A percentile compares a stretch with the other conserved stretches of the same genome.
Evolutionary conservation across 1,284 basidiomycete species (phyloP).

Genomic region (Trametes polyzona): DNA sequence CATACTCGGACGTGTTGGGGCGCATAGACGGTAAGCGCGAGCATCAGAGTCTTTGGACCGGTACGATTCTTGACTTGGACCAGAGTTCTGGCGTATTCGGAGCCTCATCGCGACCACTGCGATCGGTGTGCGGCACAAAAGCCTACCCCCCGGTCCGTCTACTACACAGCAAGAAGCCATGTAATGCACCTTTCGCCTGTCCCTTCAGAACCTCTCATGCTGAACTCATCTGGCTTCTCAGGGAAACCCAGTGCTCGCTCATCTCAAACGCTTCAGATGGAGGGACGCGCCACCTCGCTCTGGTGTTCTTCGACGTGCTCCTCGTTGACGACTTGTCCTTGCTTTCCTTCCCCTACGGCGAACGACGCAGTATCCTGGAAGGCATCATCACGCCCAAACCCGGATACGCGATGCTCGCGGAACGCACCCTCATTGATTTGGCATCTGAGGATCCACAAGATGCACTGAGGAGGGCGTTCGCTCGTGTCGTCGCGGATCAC

Average conservation of each 20-base stretch:
- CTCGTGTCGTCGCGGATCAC: slow-evolving; percentile 49
- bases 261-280: slow-evolving; percentile 48
- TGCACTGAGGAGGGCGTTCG: slow-evolving; percentile 52
- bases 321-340: slow-evolving; percentile 63
- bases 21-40: slow-evolving; percentile 59
- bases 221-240: neutral
- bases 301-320: slow-evolving; percentile 87
- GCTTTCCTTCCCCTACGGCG: slow-evolving; percentile 56
- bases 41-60: neutral
- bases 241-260: slow-evolving; percentile 47
- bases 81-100: slow-evolving; percentile 76
- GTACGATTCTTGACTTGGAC: neutral
- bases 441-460: slow-evolving; percentile 25
- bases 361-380: slow-evolving; percentile 67
- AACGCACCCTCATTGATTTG: slow-evolving; percentile 44
- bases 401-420: slow-evolving; percentile 66
- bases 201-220: neutral
- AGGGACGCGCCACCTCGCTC: slow-evolving; percentile 61
- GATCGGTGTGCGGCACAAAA: slow-evolving; percentile 43
- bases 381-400: slow-evolving; percentile 51
- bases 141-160: neutral
- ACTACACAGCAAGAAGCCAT: slow-evolving; percentile 9
- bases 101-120: slow-evolving; percentile 61
- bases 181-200: neutral
- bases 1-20: slow-evolving; percentile 60